Conservation (phyloP, 805 yeast genomes). For the Candida nitratophila region DNA sequence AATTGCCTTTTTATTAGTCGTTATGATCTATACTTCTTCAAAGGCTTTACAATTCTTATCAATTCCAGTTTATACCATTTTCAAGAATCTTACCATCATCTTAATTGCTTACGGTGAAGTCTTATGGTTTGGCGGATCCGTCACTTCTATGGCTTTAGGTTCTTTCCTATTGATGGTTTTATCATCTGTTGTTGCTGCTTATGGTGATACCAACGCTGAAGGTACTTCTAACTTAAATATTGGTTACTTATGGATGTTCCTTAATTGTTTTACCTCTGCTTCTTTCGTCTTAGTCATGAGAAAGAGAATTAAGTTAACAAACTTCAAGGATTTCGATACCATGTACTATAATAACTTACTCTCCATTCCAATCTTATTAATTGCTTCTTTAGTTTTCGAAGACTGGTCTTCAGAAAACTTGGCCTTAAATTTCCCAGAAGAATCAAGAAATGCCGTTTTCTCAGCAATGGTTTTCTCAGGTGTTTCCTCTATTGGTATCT, state of each 20-base stretch:
- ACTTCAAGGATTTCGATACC: conserved; percentile 95
- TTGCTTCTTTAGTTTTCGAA: conserved; percentile 72
- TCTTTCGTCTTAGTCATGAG: conserved; percentile 91
- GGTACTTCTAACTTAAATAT: conserved; percentile 40
- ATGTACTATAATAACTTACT: conserved; percentile 96
- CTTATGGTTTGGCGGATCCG: conserved; percentile 90
- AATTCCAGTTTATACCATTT: conserved; percentile 95
- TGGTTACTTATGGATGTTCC: conserved; percentile 96
- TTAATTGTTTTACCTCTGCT: conserved; percentile 92
- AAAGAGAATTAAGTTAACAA: conserved; percentile 94
- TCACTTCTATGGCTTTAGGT: conserved; percentile 81
- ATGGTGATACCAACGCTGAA: conserved; percentile 52
- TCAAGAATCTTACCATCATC: conserved; percentile 95
- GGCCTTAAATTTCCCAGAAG: conserved; percentile 70
- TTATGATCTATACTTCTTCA: conserved; percentile 94
- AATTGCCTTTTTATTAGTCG: conserved; percentile 79
- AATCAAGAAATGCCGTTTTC: conserved; percentile 58
- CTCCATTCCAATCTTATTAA: conserved; percentile 81
- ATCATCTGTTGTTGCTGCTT: conserved; percentile 92
- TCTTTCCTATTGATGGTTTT: conserved; percentile 90
- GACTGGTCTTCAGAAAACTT: conserved; percentile 89
- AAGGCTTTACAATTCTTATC: conserved; percentile 88
- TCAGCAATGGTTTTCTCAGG: conserved; percentile 89
- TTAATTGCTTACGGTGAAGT: conserved; percentile 98
- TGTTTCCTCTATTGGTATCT: conserved; percentile 90